Percentiles rank a stretch among this genome's conserved stretches.
These are phyloP conservation scores for Suillus americanus DNA, from an alignment of 768 basidiomycete species.

Conservation along the genomic window DNA sequence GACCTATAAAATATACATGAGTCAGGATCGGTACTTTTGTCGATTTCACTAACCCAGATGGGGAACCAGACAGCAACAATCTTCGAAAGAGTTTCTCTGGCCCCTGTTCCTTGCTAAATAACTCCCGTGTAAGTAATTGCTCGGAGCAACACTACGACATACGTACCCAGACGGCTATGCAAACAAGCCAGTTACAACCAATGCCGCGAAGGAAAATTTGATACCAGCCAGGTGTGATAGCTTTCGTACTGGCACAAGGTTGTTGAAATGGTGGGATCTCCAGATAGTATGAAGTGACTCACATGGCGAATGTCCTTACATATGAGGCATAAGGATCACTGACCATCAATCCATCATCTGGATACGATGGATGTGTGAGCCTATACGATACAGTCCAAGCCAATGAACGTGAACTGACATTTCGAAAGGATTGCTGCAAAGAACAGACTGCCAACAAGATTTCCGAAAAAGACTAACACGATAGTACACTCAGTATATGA, in stretches of 20 bases:
- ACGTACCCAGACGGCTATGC: slow-evolving; percentile 70
- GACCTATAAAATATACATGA: slow-evolving; percentile 36
- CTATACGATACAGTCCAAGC: neutral
- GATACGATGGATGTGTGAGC: neutral
- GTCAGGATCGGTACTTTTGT: neutral
- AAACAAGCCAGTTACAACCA: slow-evolving; percentile 78
- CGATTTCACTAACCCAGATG: slow-evolving; percentile 54
- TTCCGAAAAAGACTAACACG: slow-evolving; percentile 63
- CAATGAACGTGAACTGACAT: slow-evolving; percentile 41
- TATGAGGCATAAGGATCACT: slow-evolving; percentile 56
- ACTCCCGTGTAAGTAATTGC: slow-evolving; percentile 2
- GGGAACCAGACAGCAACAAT: slow-evolving; percentile 70
- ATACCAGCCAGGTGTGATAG: slow-evolving; percentile 64
- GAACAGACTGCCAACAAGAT: slow-evolving; percentile 67
- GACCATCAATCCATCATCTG: slow-evolving; percentile 63
- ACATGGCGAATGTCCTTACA: slow-evolving; percentile 59
- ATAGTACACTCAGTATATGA: slow-evolving; percentile 6
- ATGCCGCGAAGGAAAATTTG: slow-evolving; percentile 74
- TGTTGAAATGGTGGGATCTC: neutral
- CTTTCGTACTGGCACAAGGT: slow-evolving; percentile 49
- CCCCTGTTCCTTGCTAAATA: slow-evolving; percentile 64
- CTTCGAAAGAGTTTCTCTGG: slow-evolving; percentile 70
- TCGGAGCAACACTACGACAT: neutral
- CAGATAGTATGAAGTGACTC: slow-evolving; percentile 22
- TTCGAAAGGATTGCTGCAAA: slow-evolving; percentile 66